Conservation (phyloP, 345 rosid genomes). For the Aurinia saxatilis region DNA sequence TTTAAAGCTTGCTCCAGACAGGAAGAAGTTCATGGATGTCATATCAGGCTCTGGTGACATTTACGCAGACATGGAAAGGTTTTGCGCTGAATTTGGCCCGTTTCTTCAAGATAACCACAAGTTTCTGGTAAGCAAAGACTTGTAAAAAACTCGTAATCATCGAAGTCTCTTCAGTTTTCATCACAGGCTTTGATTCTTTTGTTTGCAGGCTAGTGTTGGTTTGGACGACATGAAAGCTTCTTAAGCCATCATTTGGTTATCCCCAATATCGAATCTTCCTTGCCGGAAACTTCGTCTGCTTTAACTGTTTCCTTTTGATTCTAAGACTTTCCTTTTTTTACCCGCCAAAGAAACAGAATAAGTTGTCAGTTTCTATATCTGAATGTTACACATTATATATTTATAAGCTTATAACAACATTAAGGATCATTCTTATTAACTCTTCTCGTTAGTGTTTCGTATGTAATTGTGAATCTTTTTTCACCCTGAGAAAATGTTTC, state of each 20-base stretch:
- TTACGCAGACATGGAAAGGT: slow-evolving; percentile 71
- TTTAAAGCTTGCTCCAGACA: slow-evolving; percentile 92
- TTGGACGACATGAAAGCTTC: slow-evolving; percentile 89
- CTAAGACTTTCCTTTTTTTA: neutral
- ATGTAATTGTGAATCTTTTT: neutral
- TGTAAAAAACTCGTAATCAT: neutral
- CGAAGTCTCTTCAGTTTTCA: neutral
- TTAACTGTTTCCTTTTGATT: slow-evolving; percentile 3
- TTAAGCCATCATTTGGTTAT: slow-evolving; percentile 18
- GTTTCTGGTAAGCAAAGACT: slow-evolving; percentile 60
- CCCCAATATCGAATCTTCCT: slow-evolving; percentile 6
- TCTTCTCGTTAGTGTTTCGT: neutral
- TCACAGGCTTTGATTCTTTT: neutral
- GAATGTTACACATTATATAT: slow-evolving; percentile 13
- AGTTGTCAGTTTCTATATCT: slow-evolving; percentile 1
- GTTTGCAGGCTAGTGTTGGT: slow-evolving; percentile 67
- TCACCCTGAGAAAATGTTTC: neutral
- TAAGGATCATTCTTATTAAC: neutral
- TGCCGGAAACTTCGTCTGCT: neutral
- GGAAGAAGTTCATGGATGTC: slow-evolving; percentile 94
- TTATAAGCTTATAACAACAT: neutral
- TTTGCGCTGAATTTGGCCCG: slow-evolving; percentile 72
- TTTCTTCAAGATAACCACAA: slow-evolving; percentile 83
- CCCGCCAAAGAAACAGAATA: slow-evolving; percentile 19
- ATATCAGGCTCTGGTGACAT: slow-evolving; percentile 73